phyloP scores from a whole-genome alignment of 2,329 filamentous ascomycete species.

The Arthrobotrys pseudoclavata region DNA sequence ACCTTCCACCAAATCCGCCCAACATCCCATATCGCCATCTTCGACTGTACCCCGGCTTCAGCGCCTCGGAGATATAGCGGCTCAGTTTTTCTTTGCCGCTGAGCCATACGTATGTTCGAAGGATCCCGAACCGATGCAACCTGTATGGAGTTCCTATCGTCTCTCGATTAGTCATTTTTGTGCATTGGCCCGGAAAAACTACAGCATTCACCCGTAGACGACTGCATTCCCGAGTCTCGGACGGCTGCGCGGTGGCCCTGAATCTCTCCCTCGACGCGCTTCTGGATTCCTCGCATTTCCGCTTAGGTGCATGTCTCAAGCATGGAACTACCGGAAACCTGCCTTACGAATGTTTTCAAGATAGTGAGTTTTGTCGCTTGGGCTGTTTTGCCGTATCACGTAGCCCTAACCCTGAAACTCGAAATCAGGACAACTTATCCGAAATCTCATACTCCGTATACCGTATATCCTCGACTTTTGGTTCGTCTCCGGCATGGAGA shows the following conservation, averaged over 20 bases:
- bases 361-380: slow-evolving; percentile 49
- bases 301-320: slow-evolving; percentile 58
- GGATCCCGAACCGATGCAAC: slow-evolving; percentile 59
- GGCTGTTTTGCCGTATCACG: slow-evolving; percentile 11
- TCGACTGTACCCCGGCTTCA: slow-evolving; percentile 16
- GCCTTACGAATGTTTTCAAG: slow-evolving; percentile 60
- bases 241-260: slow-evolving; percentile 55
- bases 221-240: slow-evolving; percentile 57
- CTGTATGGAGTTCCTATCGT: slow-evolving; percentile 57
- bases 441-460: slow-evolving; percentile 57
- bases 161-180: slow-evolving; percentile 56
- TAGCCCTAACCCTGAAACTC: slow-evolving; percentile 36
- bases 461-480: slow-evolving; percentile 50
- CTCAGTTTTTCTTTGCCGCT: slow-evolving; percentile 16
- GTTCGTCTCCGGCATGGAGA: slow-evolving; percentile 56
- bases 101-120: slow-evolving; percentile 45
- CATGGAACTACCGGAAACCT: slow-evolving; percentile 60
- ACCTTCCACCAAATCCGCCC: slow-evolving; percentile 13
- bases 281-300: slow-evolving; percentile 40
- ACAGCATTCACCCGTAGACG: slow-evolving; percentile 56
- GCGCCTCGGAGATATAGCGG: slow-evolving; percentile 27
- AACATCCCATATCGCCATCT: slow-evolving; percentile 32
- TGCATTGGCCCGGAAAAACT: slow-evolving; percentile 45
- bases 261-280: slow-evolving; percentile 47
- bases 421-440: slow-evolving; percentile 57